Evolutionary conservation across 495 filamentous ascomycete genomes (phyloP).

Genomic region (Penicillium bialowiezense): DNA sequence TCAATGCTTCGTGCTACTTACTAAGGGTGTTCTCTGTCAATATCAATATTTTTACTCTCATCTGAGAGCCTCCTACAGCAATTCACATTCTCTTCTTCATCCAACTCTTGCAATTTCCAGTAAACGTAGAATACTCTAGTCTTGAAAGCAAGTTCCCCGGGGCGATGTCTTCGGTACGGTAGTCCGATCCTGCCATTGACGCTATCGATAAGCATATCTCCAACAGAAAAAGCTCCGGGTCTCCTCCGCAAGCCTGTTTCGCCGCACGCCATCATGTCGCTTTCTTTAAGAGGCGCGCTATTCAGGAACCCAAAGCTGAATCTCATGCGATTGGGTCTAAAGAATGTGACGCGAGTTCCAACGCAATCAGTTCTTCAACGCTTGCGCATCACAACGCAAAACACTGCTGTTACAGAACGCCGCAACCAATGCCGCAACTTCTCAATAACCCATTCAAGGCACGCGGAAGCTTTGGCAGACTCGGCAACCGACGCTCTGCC

Average conservation of each 20-base stretch:
- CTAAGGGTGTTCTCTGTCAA: slow-evolving; percentile 8
- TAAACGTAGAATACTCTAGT: no score
- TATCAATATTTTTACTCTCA: no score
- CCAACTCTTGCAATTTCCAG: no score
- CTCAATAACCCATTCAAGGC: slow-evolving; percentile 14
- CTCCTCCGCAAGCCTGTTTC: slow-evolving; percentile 16
- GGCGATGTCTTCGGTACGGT: no score
- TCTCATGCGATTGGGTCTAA: neutral
- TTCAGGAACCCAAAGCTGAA: slow-evolving; percentile 13
- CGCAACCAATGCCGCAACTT: slow-evolving; percentile 18
- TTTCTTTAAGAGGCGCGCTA: slow-evolving; percentile 27
- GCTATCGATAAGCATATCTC: slow-evolving; percentile 23
- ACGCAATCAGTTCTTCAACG: neutral
- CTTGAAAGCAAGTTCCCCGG: no score
- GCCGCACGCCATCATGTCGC: slow-evolving; percentile 27
- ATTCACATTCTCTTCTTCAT: no score
- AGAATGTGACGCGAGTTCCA: neutral
- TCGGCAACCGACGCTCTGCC: slow-evolving; percentile 25
- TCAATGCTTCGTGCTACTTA: no score
- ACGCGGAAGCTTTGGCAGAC: slow-evolving; percentile 2
- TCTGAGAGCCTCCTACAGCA: no score
- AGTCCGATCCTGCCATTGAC: neutral
- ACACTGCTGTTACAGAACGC: neutral
- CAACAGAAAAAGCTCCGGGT: slow-evolving; percentile 22
- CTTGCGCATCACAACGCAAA: slow-evolving; percentile 6